phyloP scores from a whole-genome alignment of 441 rosid species.

The Gossypium schwendimanii region DNA sequence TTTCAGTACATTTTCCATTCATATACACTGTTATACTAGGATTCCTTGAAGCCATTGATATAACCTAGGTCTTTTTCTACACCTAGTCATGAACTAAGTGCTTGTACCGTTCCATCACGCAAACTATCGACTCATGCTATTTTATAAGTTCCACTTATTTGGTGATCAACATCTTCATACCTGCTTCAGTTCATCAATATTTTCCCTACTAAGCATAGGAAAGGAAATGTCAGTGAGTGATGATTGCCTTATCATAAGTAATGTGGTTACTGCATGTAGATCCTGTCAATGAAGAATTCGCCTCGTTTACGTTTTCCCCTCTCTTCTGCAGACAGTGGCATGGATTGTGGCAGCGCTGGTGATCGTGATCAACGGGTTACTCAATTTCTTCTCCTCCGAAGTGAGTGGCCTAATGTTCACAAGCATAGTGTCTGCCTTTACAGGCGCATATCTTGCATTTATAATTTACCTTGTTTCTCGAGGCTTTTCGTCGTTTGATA shows the following conservation, averaged over 20 bases:
- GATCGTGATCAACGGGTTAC: constrained; percentile 69
- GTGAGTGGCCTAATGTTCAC: constrained; percentile 35
- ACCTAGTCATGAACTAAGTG: not conserved
- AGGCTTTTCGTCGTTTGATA: constrained; percentile 24
- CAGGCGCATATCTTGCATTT: constrained; percentile 47
- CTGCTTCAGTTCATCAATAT: too few relatives aligned
- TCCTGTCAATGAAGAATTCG: not conserved
- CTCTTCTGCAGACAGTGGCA: constrained; percentile 37
- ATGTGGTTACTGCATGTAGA: not conserved
- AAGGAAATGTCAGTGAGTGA: not conserved
- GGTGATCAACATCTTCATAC: not conserved
- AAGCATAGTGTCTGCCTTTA: constrained; percentile 25
- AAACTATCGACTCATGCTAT: not conserved
- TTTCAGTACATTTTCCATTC: not conserved
- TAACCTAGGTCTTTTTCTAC: not conserved
- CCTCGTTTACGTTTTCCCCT: not conserved
- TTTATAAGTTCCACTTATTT: not conserved
- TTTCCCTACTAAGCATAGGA: not conserved
- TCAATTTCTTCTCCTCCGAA: constrained; percentile 65
- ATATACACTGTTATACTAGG: not conserved
- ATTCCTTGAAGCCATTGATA: not conserved
- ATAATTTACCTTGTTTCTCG: constrained; percentile 56
- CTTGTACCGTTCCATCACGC: not conserved
- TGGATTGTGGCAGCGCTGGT: constrained; percentile 80
- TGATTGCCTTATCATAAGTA: not conserved